phyloP scores from a whole-genome alignment of 2,329 filamentous ascomycete genomes.

The Cladophialophora immunda region DNA sequence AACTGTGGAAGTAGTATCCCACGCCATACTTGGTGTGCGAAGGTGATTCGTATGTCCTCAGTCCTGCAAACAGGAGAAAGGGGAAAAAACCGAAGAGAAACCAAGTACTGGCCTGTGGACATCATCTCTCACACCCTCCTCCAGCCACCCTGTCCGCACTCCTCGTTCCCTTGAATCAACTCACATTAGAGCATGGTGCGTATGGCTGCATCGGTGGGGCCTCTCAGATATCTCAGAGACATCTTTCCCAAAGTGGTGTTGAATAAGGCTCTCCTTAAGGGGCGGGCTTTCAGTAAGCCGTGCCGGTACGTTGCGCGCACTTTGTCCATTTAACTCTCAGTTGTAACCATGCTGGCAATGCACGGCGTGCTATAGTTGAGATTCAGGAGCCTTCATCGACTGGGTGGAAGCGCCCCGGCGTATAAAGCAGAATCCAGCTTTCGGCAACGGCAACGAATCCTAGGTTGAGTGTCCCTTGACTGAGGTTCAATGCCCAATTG shows the following conservation, averaged over 20 bases:
- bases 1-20: constrained; percentile 18
- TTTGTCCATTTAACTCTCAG: not conserved
- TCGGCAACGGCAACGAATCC: not conserved
- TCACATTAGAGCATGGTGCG: constrained; percentile 11
- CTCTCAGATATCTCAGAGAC: constrained; percentile 28
- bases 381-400: not conserved
- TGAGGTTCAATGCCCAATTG: not conserved
- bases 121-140: not conserved
- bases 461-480: not conserved
- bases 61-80: constrained; percentile 1
- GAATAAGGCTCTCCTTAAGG: constrained; percentile 28
- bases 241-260: constrained; percentile 34
- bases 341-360: not conserved
- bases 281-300: not conserved
- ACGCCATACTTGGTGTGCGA: constrained; percentile 12
- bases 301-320: not conserved
- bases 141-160: not conserved
- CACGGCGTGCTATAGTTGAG: not conserved
- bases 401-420: not conserved
- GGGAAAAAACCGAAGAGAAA: not conserved
- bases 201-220: constrained; percentile 9
- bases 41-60: not conserved
- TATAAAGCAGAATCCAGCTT: not conserved
- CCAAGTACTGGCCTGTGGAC: not conserved
- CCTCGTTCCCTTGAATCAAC: constrained; percentile 13